These are phyloP conservation scores for Agaricales sp. DNA, from an alignment of 1,284 basidiomycete species.

Conservation along the genomic window DNA sequence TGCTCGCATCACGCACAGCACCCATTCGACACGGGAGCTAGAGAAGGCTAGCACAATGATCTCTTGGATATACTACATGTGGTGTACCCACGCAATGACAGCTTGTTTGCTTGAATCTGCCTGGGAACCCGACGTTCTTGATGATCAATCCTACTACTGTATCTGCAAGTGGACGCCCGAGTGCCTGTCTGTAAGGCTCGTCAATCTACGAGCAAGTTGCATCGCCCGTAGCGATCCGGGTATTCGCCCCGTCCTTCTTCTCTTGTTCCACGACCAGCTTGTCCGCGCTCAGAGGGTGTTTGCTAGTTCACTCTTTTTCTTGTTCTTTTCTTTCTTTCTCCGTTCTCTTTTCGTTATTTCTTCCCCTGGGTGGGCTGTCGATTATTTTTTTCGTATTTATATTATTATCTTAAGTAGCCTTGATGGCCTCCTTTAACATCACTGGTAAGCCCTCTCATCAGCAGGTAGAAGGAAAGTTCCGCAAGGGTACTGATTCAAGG, in stretches of 20 bases:
- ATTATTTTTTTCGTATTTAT: conserved; percentile 12
- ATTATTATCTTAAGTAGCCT: conserved; percentile 17
- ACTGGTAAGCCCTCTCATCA: conserved; percentile 20
- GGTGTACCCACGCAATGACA: too few species aligned
- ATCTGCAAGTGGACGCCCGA: too few species aligned
- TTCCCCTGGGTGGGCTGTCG: conserved; percentile 4
- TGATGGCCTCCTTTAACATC: conserved; percentile 35
- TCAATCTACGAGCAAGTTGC: too few species aligned
- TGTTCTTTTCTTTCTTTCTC: conserved; percentile 4
- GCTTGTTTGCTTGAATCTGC: too few species aligned
- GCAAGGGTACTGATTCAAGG: conserved; percentile 2
- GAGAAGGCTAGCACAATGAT: too few species aligned
- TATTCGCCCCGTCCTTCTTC: not conserved
- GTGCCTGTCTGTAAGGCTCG: too few species aligned
- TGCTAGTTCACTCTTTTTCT: not conserved
- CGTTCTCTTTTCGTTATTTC: conserved; percentile 12
- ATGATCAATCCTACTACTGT: too few species aligned
- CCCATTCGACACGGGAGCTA: too few species aligned
- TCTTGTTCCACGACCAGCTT: not conserved
- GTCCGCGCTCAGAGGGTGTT: not conserved
- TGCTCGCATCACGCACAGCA: too few species aligned
- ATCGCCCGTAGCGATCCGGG: not conserved
- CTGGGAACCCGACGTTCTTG: too few species aligned
- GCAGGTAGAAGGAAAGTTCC: not conserved
- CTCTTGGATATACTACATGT: too few species aligned